Evolutionary conservation across 495 filamentous ascomycete species (phyloP).

Genomic region (Amniculicola lignicola): DNA sequence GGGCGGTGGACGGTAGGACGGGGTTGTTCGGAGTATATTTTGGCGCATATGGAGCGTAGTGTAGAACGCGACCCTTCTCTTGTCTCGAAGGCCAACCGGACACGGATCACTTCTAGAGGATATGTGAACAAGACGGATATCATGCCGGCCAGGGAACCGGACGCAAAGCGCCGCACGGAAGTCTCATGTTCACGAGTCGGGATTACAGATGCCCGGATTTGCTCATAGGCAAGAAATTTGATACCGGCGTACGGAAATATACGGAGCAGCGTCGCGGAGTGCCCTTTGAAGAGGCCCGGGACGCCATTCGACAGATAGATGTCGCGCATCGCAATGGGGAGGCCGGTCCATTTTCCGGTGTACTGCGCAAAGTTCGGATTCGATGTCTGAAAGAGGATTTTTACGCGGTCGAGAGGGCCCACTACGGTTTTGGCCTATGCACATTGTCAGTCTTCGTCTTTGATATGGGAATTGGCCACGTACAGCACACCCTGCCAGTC

Average conservation of each 20-base stretch:
- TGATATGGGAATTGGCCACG: conserved; percentile 42
- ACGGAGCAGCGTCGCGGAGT: conserved; percentile 87
- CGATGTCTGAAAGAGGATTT: conserved; percentile 95
- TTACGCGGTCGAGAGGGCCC: conserved; percentile 93
- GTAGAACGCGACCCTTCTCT: conserved; percentile 62
- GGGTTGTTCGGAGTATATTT: conserved; percentile 76
- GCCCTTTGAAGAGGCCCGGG: conserved; percentile 80
- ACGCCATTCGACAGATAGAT: conserved; percentile 75
- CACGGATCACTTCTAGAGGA: conserved; percentile 85
- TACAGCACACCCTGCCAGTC: conserved; percentile 72
- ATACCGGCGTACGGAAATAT: conserved; percentile 98
- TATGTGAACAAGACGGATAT: conserved; percentile 94
- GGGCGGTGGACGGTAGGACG: conserved; percentile 34
- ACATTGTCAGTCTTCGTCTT: not conserved
- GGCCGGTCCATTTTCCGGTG: conserved; percentile 78
- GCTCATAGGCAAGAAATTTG: conserved; percentile 97
- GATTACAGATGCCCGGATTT: conserved; percentile 77
- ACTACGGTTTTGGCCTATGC: conserved; percentile 88
- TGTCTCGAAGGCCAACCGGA: conserved; percentile 92
- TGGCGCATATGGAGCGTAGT: conserved; percentile 66
- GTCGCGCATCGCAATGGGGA: conserved; percentile 70
- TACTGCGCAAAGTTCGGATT: conserved; percentile 94
- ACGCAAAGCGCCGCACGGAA: conserved; percentile 67
- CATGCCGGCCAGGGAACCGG: conserved; percentile 78
- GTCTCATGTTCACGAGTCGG: conserved; percentile 70